These are phyloP conservation scores for Cystobasidiaceae sp. DNA, from an alignment of 1,284 basidiomycete genomes.

Conservation along the genomic window DNA sequence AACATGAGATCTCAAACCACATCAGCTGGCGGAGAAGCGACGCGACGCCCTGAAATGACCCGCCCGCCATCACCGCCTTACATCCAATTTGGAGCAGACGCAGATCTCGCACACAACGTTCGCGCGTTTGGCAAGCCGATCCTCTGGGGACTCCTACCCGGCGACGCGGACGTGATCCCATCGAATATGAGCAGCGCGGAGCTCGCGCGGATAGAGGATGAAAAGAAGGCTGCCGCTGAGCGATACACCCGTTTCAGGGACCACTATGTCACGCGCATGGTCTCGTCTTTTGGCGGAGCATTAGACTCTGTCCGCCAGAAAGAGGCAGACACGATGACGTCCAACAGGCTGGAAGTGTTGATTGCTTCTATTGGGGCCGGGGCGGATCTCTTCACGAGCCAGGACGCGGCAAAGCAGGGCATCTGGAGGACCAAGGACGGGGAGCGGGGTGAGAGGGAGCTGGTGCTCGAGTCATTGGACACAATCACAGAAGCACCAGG, in stretches of 20 bases:
- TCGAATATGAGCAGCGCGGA: no score
- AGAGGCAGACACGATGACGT: constrained; percentile 6
- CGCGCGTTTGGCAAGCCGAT: constrained; percentile 27
- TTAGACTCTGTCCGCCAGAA: constrained; percentile 15
- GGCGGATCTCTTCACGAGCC: constrained; percentile 11
- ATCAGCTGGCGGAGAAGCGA: not conserved
- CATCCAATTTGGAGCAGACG: constrained; percentile 21
- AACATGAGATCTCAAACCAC: no score
- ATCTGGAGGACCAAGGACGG: constrained; percentile 23
- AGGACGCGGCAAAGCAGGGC: not conserved
- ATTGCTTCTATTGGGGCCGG: constrained; percentile 14
- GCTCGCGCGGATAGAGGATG: constrained; percentile 9
- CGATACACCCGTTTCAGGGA: constrained; percentile 18
- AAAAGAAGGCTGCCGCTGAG: constrained; percentile 8
- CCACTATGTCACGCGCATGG: constrained; percentile 21
- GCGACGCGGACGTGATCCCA: no score
- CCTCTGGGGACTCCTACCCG: constrained; percentile 12
- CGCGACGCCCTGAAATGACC: not conserved
- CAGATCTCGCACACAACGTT: not conserved
- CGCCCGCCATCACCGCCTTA: constrained; percentile 18
- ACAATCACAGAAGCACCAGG: no score
- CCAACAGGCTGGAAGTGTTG: constrained; percentile 5
- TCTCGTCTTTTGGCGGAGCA: constrained; percentile 2
- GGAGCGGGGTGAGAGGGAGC: constrained; percentile 9
- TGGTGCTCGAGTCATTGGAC: constrained; percentile 16